Conservation (phyloP, 441 rosid species). For the Pelargonium myrrhifolium region DNA sequence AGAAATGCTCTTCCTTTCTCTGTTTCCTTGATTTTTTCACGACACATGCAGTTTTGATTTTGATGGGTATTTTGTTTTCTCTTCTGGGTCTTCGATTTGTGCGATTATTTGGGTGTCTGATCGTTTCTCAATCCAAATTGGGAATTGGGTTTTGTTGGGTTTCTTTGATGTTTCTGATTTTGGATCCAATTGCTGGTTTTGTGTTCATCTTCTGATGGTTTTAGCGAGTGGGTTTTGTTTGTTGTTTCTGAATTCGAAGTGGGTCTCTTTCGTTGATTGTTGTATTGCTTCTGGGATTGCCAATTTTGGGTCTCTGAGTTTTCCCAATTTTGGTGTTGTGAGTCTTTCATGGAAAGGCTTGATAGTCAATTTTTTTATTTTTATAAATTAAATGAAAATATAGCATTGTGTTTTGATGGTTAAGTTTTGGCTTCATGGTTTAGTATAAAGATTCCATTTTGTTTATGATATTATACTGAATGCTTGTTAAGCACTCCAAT, state of each 20-base stretch:
- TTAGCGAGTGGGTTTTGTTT: constrained; percentile 11
- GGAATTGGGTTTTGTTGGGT: constrained; percentile 18
- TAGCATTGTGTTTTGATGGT: background rate
- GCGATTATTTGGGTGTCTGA: constrained; percentile 22
- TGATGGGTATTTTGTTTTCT: background rate
- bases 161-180: constrained; percentile 7
- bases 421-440: background rate
- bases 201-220: constrained; percentile 11
- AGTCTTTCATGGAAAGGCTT: background rate
- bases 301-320: background rate
- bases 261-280: background rate
- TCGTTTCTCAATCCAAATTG: constrained; percentile 12
- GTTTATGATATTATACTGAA: background rate
- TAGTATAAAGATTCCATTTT: background rate
- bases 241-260: background rate
- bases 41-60: constrained; percentile 3
- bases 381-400: background rate
- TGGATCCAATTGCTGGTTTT: constrained; percentile 11
- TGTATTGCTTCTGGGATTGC: background rate
- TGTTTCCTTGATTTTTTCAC: constrained; percentile 8
- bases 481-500: background rate
- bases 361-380: background rate
- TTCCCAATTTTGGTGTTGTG: background rate
- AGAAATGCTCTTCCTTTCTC: constrained; percentile 14
- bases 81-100: constrained; percentile 17